A percentile compares a stretch with the other conserved stretches of the same genome.
Evolutionary conservation across 2,329 filamentous ascomycete genomes (phyloP).

Genomic region (Alternaria rosae): DNA sequence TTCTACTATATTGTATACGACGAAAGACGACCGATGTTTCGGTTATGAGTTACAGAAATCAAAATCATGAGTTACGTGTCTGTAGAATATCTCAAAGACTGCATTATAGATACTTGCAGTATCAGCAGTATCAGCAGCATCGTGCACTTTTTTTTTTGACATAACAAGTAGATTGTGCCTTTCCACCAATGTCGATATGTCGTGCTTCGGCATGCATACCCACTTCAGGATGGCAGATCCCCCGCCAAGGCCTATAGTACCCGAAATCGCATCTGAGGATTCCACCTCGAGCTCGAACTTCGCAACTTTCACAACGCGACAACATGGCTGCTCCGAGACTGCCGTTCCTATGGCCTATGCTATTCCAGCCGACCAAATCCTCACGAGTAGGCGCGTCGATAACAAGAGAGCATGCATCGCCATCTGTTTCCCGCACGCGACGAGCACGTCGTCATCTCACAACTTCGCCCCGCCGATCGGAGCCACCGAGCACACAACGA

Average conservation of each 20-base stretch:
- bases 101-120: neutral
- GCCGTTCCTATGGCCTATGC: slow-evolving; percentile 57
- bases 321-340: slow-evolving; percentile 55
- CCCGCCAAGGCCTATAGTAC: slow-evolving; percentile 15
- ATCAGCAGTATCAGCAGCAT: neutral
- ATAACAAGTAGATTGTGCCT: neutral
- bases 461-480: slow-evolving; percentile 36
- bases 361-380: slow-evolving; percentile 47
- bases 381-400: slow-evolving; percentile 26
- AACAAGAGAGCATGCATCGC: slow-evolving; percentile 12
- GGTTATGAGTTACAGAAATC: neutral
- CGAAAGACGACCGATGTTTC: neutral
- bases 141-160: neutral
- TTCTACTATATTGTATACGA: neutral
- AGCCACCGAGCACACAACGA: slow-evolving; percentile 49
- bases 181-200: neutral
- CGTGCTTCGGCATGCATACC: slow-evolving; percentile 14
- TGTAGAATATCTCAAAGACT: neutral
- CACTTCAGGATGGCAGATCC: slow-evolving; percentile 22
- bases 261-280: slow-evolving; percentile 17
- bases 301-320: slow-evolving; percentile 4
- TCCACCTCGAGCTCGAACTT: slow-evolving; percentile 3
- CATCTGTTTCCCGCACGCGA: slow-evolving; percentile 22
- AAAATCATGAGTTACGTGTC: neutral
- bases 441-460: slow-evolving; percentile 33